Conservation (phyloP, 2,329 filamentous ascomycete species). For the Ophiostoma quercus region DNA sequence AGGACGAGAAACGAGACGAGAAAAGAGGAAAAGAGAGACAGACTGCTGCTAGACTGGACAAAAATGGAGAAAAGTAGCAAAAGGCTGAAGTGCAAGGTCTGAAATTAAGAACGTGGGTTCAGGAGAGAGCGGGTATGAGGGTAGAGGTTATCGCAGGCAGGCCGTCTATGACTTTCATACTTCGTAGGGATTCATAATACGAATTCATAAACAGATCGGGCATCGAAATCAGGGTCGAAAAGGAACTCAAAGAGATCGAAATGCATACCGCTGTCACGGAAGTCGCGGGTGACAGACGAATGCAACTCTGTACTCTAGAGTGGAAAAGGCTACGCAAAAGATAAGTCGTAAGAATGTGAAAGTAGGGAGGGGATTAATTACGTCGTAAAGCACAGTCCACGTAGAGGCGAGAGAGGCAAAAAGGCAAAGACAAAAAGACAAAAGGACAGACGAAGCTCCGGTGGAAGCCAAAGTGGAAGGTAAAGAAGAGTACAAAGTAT, state of each 20-base stretch:
- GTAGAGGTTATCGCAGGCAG: not conserved
- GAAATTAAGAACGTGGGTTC: slow-evolving; percentile 15
- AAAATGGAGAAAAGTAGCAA: slow-evolving; percentile 15
- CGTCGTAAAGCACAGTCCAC: not conserved
- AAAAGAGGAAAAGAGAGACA: not conserved
- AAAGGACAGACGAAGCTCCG: not conserved
- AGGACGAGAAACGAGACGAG: not conserved
- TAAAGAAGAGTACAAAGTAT: not conserved
- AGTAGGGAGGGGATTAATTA: not conserved
- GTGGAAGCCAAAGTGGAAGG: not conserved
- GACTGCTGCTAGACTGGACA: not conserved
- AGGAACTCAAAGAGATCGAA: not conserved
- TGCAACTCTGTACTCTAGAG: not conserved
- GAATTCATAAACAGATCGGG: not conserved
- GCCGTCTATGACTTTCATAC: too few species aligned
- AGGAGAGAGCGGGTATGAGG: slow-evolving; percentile 13
- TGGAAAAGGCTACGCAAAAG: not conserved
- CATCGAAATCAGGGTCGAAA: not conserved
- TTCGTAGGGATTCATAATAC: not conserved
- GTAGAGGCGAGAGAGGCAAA: not conserved
- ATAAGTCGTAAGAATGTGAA: not conserved
- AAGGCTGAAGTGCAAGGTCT: slow-evolving; percentile 2
- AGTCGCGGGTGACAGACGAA: slow-evolving; percentile 9
- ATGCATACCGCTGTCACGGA: slow-evolving; percentile 2
- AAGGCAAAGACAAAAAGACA: not conserved